Evolutionary conservation across 169 alveolate species (phyloP), one percentile per base, ranked within the genome.

Genomic region (Babesia sp.): DNA sequence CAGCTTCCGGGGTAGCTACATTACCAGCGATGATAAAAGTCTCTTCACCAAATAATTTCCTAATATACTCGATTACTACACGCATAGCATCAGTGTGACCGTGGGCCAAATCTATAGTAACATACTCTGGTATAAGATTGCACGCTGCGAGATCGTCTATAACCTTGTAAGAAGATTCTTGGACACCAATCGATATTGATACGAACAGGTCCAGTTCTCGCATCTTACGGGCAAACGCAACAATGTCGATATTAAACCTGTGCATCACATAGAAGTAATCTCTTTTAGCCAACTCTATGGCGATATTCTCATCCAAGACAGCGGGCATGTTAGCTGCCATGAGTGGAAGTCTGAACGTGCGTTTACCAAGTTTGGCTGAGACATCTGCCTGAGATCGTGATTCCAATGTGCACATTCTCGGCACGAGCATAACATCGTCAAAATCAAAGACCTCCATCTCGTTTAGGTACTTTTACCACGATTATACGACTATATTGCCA

Each of bases 1-100:
- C 95, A 54, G 91, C 96, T 54, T 93, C 90, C 55, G 91, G 91
- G 14, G 98, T 95, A 44, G 95, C 97, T 20, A 96, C 98, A 68
- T 95, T 96, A 28, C 99, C 99, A 1, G 94, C 98, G n/a, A 95
- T 91, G 55, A 95, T 91, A 41, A 79, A 79, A 29, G 79, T 59
- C 57, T 71, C 44, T 11, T 29, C 22, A 12, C 87, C 87, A 33
- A 79, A 59, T 12, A 2, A 4, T 16, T 34, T 2, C 37, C 83
- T 64, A 5, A 79, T 18, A 56, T 63, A 78, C 34, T 24, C 77
- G 26, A 79, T 58, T 67, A 71, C 56, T n/a, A 18, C 28, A 45
- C 55, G 71, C 50, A 72, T 41, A 20, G 66, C 46, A 6, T 26
- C 63, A 44, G 33, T 34, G 57, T 79, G 85, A 36, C 87, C 87